A percentile compares a stretch with the other conserved stretches of the same genome.
These are phyloP conservation scores for Dorcoceras hygrometricum DNA, from an alignment of 257 asterid genomes.

Conservation along the genomic window DNA sequence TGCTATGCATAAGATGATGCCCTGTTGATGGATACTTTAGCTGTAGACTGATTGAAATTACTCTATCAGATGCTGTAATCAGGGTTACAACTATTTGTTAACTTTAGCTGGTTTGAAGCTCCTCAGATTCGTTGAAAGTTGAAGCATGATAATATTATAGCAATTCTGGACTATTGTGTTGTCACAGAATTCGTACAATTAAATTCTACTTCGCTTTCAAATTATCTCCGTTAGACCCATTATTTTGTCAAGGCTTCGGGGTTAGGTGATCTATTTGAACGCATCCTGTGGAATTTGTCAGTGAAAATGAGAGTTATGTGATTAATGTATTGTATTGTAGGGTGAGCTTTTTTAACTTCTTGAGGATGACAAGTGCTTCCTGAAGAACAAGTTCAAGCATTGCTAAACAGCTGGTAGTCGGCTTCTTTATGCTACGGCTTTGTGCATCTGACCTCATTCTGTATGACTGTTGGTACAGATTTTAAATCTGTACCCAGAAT, in stretches of 20 bases:
- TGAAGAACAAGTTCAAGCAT: conserved; percentile 98
- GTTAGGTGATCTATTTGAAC: conserved; percentile 15
- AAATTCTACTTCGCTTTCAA: conserved; percentile 23
- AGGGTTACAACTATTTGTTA: no score
- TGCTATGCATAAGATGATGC: conserved; percentile 16
- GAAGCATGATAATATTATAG: conserved; percentile 91
- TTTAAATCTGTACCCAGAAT: conserved; percentile 71
- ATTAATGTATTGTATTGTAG: conserved; percentile 40
- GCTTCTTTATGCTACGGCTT: conserved; percentile 6
- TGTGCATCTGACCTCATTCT: conserved; percentile 14
- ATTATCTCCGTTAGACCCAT: conserved; percentile 15
- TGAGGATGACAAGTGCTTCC: conserved; percentile 98
- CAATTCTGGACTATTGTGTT: conserved; percentile 94
- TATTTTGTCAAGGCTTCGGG: conserved; percentile 2
- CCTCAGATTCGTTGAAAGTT: conserved; percentile 87
- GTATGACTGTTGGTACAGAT: background rate
- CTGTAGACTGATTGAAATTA: no score
- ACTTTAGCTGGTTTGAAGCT: conserved; percentile 20
- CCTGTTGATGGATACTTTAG: no score
- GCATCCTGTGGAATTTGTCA: conserved; percentile 10
- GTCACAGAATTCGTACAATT: conserved; percentile 97
- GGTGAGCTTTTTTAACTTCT: conserved; percentile 98
- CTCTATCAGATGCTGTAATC: no score
- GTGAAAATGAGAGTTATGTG: conserved; percentile 12
- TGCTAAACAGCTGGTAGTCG: conserved; percentile 87